These are phyloP conservation scores for Rhizomucor miehei DNA, from an alignment of 371 early-diverging fungal genomes.

Conservation along the genomic window DNA sequence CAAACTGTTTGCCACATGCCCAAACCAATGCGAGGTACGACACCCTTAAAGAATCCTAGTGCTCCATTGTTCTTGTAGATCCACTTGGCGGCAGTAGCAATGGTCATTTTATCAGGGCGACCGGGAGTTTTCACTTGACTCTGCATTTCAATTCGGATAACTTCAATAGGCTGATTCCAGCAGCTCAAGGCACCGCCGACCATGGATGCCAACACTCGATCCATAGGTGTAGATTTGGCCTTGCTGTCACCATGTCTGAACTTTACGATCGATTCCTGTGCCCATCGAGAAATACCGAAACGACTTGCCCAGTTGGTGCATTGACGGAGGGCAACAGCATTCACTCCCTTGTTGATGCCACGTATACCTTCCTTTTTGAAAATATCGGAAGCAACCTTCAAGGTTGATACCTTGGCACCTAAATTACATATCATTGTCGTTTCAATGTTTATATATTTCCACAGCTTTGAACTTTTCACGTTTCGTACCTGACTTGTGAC, in stretches of 20 bases:
- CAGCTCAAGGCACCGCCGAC: slow-evolving; percentile 89
- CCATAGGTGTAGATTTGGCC: slow-evolving; percentile 43
- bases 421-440: no score
- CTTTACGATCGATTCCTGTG: slow-evolving; percentile 72
- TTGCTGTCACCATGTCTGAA: slow-evolving; percentile 47
- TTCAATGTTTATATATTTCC: slow-evolving; percentile 17
- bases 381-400: slow-evolving; percentile 84
- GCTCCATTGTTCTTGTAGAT: slow-evolving; percentile 90
- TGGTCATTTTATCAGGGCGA: slow-evolving; percentile 87
- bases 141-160: slow-evolving; percentile 96
- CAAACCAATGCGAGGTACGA: slow-evolving; percentile 86
- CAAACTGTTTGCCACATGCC: slow-evolving; percentile 95
- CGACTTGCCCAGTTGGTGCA: slow-evolving; percentile 98
- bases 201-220: slow-evolving; percentile 77
- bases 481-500: slow-evolving; percentile 74
- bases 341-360: slow-evolving; percentile 95
- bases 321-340: slow-evolving; percentile 90
- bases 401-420: slow-evolving; percentile 69
- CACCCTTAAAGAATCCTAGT: slow-evolving; percentile 92
- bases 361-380: slow-evolving; percentile 89
- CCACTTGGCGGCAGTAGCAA: slow-evolving; percentile 78
- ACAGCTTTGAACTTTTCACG: neutral
- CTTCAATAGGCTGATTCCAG: slow-evolving; percentile 98
- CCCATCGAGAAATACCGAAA: slow-evolving; percentile 86
- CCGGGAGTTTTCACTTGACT: slow-evolving; percentile 79